These are phyloP conservation scores for Bruguiera parviflora DNA, from an alignment of 345 rosid genomes.

Conservation along the genomic window DNA sequence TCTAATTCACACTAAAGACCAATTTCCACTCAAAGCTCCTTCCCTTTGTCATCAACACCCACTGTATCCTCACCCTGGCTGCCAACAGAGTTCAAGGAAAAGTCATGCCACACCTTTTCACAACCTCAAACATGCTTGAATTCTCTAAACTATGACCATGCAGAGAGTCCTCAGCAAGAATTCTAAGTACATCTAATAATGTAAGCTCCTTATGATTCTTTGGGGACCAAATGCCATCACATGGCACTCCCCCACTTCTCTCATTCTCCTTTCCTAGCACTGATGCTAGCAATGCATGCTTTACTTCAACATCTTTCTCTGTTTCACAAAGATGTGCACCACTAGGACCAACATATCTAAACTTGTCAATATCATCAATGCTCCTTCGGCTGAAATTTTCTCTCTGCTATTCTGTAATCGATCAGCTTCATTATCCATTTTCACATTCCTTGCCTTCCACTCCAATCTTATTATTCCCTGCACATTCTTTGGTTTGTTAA, in stretches of 20 bases:
- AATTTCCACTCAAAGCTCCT: not conserved
- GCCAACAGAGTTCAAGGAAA: conserved; percentile 13
- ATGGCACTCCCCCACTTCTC: not conserved
- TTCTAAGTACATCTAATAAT: conserved; percentile 27
- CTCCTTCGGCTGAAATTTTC: conserved; percentile 1
- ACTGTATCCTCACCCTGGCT: not conserved
- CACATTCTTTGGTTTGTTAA: conserved; percentile 3
- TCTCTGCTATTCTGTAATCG: conserved; percentile 4
- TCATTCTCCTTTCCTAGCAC: conserved; percentile 10
- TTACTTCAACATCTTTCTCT: conserved; percentile 8
- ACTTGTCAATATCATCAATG: conserved; percentile 27
- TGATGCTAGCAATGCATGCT: conserved; percentile 24
- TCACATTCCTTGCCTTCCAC: not conserved
- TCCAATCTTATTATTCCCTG: not conserved
- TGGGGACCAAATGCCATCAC: not conserved
- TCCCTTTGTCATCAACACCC: not conserved
- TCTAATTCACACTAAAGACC: no score
- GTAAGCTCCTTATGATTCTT: conserved; percentile 1
- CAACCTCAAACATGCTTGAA: conserved; percentile 8
- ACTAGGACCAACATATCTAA: conserved; percentile 12
- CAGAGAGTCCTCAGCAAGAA: conserved; percentile 11
- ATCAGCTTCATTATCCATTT: not conserved
- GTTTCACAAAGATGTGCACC: conserved; percentile 1
- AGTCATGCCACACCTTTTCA: conserved; percentile 18
- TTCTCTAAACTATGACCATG: conserved; percentile 10